Conservation (phyloP, 306 rosid genomes). For the Lathyrus tuberosus region DNA sequence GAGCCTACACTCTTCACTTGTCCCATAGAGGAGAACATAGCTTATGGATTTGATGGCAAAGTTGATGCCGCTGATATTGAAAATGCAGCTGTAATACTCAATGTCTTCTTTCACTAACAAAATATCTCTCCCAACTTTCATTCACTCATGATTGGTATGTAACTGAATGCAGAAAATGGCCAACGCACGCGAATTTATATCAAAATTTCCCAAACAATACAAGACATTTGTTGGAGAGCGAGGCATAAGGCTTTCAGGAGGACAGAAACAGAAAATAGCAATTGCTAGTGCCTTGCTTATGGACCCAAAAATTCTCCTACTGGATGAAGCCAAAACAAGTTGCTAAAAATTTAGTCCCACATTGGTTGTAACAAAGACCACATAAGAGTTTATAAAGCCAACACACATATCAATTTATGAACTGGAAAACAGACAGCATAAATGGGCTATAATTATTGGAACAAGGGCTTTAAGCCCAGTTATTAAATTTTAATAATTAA, state of each 20-base stretch:
- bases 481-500: too few species aligned
- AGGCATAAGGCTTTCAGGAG: conserved; percentile 78
- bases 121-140: conserved; percentile 10
- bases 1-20: conserved; percentile 80
- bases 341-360: too few species aligned
- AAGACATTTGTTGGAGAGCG: too few species aligned
- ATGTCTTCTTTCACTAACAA: too few species aligned
- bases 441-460: too few species aligned
- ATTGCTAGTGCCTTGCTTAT: conserved; percentile 73
- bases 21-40: conserved; percentile 82
- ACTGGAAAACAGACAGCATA: too few species aligned
- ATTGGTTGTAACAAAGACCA: too few species aligned
- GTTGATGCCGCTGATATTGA: conserved; percentile 46
- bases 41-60: conserved; percentile 75
- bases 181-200: conserved; percentile 66
- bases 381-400: too few species aligned
- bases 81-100: too few species aligned
- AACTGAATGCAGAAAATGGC: conserved; percentile 73
- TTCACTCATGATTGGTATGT: conserved; percentile 29
- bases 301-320: conserved; percentile 65
- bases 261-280: conserved; percentile 77
- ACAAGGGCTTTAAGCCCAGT: too few species aligned
- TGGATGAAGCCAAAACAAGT: too few species aligned
- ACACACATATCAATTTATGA: too few species aligned
- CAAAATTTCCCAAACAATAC: conserved; percentile 65